Base-by-base conservation (phyloP, 768 basidiomycete species). In the Symmetrospora coprosmae region DNA sequence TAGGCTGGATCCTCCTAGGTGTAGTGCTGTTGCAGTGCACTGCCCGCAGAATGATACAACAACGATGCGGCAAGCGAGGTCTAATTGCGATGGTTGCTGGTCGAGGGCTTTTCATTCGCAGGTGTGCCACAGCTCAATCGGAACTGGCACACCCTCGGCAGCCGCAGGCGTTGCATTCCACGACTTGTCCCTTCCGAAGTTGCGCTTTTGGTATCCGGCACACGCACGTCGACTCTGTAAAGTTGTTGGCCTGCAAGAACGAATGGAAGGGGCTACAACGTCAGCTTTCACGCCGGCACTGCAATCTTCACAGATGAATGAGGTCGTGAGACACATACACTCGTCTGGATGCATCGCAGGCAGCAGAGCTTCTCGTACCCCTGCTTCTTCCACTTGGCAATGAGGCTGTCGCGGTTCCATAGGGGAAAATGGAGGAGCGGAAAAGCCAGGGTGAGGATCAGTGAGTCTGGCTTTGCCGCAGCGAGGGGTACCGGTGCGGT, bases 321-420 rank as follows among this genome's bases (percentile, higher is more conserved):
- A 28, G 35, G n/a, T n/a, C n/a, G n/a, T 16, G 37, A 7, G 14
- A 9, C 37, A 68, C 75, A 49, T 66, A 85, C 89, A 75, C 81
- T 81, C 2, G 89, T 91, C 74, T 96, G 92, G 58, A 99, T 96
- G 73, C 94, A 99, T 43, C 94, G 78, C 50, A 97, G 74, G 70
- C 94, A 99, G 72, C 94, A 99, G 6, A 99, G 77, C 72, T 97
- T 99, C 74, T 97, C 94, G 72, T 97, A 99, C 4, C 94, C 94
- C 13, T 83, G 77, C 75, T 97, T 99, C 78, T 96, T 97, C 94
- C 94, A 99, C 73, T 99, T 99, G 35, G 94, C 94, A 71, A 99
- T 85, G 71, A 97, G 75, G 71, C 91, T 97, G 65, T 21, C 37
- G 17, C 5, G 28, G 27, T 33, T 13, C 37, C 27, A 16, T 1